Base-by-base conservation (phyloP, 2,329 filamentous ascomycete genomes). In the Cytospora piceicola region DNA sequence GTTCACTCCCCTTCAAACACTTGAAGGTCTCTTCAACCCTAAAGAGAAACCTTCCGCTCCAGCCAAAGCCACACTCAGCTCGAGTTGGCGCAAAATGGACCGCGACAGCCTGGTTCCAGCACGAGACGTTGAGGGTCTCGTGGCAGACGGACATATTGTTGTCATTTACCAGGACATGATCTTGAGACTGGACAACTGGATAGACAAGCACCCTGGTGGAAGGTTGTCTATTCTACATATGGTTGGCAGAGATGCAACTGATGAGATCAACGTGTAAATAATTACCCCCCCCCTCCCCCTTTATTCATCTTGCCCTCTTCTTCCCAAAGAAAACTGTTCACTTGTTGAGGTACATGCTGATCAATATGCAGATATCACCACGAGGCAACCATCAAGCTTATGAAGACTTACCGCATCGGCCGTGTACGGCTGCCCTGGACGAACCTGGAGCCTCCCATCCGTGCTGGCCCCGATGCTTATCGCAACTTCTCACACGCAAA, bases 371-470 rank as follows among this genome's bases (percentile, higher is more conserved):
- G 86, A 69, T 88, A 87, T 74, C 87, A 89, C 73, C 82, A 80
- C 49, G 75, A 77, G 51, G 75, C 78, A 62, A 85, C 85, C 17
- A 74, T 87, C 34, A 77, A 79, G 58, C 82, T 81, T 59, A 88
- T 89, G 85, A 83, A 82, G 73, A 80, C 82, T 70, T 88, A 82
- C 75, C 84, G 84, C 70, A 86, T 89, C 70, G 87, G 86, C 70
- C 82, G 81, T 22, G 58, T 68, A 2, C 63, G 63, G 30, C 59
- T 63, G 68, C 81, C 81, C 46, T 89, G 86, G 86, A 75, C 77
- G 67, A 87, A 86, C 76, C 78, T 83, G 70, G 83, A 81, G 69
- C 86, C 87, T 63, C 87, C 87, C 69, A 88, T 89, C 67, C 61
- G 72, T 22, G 59, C 64, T 22, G 49, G 52, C 24, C 22, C 34